These are phyloP conservation scores for Glycine tomentella DNA, from an alignment of 306 rosid genomes.

Conservation along the genomic window DNA sequence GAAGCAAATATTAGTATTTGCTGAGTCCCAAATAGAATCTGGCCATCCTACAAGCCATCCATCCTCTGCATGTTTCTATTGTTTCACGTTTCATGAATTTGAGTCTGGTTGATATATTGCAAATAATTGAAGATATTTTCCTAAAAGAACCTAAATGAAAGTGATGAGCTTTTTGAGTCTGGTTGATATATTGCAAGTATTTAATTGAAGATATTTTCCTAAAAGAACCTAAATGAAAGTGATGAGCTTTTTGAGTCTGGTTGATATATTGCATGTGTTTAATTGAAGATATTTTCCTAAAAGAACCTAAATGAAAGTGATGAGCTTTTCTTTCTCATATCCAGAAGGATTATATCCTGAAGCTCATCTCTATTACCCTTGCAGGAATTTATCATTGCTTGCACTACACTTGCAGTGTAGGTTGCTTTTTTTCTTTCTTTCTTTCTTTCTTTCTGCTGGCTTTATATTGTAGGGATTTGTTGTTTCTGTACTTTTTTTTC, in stretches of 20 bases:
- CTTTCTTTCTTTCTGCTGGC: not conserved
- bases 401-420: slow-evolving; percentile 30
- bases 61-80: slow-evolving; percentile 66
- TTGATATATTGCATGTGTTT: slow-evolving; percentile 18
- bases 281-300: slow-evolving; percentile 25
- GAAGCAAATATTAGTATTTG: too few relatives aligned
- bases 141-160: slow-evolving; percentile 28
- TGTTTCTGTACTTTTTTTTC: slow-evolving; percentile 8
- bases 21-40: slow-evolving; percentile 78
- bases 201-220: too few relatives aligned
- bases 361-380: slow-evolving; percentile 43
- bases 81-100: too few relatives aligned
- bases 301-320: slow-evolving; percentile 29
- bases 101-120: slow-evolving; percentile 33
- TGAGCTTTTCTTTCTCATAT: slow-evolving; percentile 33
- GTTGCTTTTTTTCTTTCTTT: not conserved
- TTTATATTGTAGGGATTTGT: not conserved
- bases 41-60: slow-evolving; percentile 59
- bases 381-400: slow-evolving; percentile 61
- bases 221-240: too few relatives aligned
- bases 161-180: slow-evolving; percentile 56
- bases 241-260: too few relatives aligned
- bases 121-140: slow-evolving; percentile 19
- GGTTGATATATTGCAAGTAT: too few relatives aligned
- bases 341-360: slow-evolving; percentile 10